Evolutionary conservation across 2,329 filamentous ascomycete species (phyloP).

Genomic region (Annulohypoxylon truncatum): DNA sequence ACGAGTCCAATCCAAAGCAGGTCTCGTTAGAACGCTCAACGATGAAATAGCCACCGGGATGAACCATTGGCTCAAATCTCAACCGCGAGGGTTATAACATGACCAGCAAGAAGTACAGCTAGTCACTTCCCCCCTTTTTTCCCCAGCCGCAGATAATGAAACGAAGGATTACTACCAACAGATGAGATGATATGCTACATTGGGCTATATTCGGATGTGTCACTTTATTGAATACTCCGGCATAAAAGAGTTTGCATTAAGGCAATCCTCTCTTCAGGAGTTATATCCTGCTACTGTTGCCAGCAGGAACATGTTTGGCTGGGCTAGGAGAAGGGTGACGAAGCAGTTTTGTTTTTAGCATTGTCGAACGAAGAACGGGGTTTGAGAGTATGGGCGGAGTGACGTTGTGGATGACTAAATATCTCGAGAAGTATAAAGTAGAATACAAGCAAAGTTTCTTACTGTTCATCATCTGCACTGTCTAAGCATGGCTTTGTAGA

Average conservation of each 20-base stretch:
- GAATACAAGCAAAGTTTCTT: constrained; percentile 38
- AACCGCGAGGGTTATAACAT: constrained; percentile 1
- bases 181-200: constrained; percentile 18
- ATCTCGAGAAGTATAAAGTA: constrained; percentile 36
- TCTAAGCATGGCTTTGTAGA: background rate
- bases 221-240: constrained; percentile 31
- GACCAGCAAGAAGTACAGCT: background rate
- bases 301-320: constrained; percentile 2
- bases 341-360: constrained; percentile 19
- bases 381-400: background rate
- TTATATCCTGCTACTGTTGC: background rate
- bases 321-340: constrained; percentile 5
- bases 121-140: constrained; percentile 4
- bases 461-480: constrained; percentile 14
- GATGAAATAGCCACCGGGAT: constrained; percentile 1
- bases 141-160: constrained; percentile 2
- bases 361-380: background rate
- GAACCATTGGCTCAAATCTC: background rate
- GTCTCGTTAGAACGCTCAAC: background rate
- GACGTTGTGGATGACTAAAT: constrained; percentile 11
- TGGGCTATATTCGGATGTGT: constrained; percentile 28
- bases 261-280: constrained; percentile 20
- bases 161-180: constrained; percentile 4
- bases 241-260: constrained; percentile 12
- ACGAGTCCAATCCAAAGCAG: background rate